Conservation (phyloP, 495 filamentous ascomycete genomes). For the Chaetomium fimeti region DNA sequence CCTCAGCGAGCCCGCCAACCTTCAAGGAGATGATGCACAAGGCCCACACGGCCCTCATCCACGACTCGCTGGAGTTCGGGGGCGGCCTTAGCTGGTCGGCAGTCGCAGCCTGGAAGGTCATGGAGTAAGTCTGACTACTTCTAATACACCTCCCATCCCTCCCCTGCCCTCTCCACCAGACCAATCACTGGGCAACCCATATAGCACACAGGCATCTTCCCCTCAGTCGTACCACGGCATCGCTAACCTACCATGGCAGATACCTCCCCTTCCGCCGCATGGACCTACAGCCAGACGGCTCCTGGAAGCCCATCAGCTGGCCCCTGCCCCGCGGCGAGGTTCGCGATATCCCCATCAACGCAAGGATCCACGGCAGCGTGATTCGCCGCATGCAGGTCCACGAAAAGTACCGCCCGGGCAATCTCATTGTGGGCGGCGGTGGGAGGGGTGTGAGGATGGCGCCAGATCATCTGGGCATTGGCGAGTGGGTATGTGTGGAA, state of each 20-base stretch:
- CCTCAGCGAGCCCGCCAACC: constrained; percentile 33
- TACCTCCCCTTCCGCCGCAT: constrained; percentile 81
- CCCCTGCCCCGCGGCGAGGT: constrained; percentile 78
- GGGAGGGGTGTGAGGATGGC: constrained; percentile 64
- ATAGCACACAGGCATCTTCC: too few relatives aligned
- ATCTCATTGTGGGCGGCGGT: constrained; percentile 77
- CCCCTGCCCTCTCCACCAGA: background rate
- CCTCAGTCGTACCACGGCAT: too few relatives aligned
- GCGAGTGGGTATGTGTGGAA: constrained; percentile 67
- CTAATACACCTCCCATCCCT: background rate
- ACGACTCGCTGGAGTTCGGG: constrained; percentile 70
- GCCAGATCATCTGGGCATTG: constrained; percentile 61
- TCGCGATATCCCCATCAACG: constrained; percentile 72
- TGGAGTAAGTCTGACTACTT: constrained; percentile 54
- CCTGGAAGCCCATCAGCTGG: constrained; percentile 80
- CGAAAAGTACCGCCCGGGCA: constrained; percentile 69
- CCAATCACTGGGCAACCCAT: too few relatives aligned
- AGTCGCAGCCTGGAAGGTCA: constrained; percentile 73
- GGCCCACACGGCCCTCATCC: constrained; percentile 62
- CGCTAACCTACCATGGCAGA: background rate
- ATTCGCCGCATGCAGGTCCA: constrained; percentile 69
- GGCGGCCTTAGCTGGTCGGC: constrained; percentile 59
- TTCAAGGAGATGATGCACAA: constrained; percentile 57
- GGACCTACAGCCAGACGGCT: constrained; percentile 70
- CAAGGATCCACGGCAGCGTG: constrained; percentile 69